A percentile compares a stretch with the other conserved stretches of the same genome.
phyloP scores from a whole-genome alignment of 306 rosid genomes.

The Pyrus pyrifolia region DNA sequence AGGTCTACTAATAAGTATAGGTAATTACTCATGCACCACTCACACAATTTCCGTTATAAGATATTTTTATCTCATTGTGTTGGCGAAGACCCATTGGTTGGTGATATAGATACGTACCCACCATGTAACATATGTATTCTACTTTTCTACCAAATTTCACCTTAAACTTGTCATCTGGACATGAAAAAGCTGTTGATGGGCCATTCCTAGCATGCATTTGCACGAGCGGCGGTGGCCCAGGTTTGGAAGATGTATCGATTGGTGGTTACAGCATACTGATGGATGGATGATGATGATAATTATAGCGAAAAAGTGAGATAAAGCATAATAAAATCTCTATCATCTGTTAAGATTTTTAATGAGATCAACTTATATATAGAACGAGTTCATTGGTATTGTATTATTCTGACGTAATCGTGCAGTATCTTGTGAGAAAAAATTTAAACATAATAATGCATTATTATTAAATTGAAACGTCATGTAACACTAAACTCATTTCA shows the following conservation, averaged over 20 bases:
- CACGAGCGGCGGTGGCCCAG: conserved; percentile 81
- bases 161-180: conserved; percentile 15
- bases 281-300: neutral
- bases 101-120: conserved; percentile 5
- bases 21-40: neutral
- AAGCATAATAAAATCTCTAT: no score
- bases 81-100: conserved; percentile 7
- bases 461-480: no score
- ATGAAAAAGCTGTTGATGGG: conserved; percentile 27
- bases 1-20: no score
- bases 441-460: no score
- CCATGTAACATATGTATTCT: neutral
- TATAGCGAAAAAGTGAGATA: neutral
- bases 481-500: rapidly evolving
- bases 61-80: neutral
- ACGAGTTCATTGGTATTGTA: no score
- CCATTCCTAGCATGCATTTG: conserved; percentile 49
- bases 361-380: no score
- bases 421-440: no score
- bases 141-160: neutral
- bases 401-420: no score
- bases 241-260: conserved; percentile 28
- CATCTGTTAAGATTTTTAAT: no score
- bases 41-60: neutral
- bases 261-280: conserved; percentile 12